These are phyloP conservation scores for Athelia sp. DNA, from an alignment of 1,284 basidiomycete species.

Conservation along the genomic window DNA sequence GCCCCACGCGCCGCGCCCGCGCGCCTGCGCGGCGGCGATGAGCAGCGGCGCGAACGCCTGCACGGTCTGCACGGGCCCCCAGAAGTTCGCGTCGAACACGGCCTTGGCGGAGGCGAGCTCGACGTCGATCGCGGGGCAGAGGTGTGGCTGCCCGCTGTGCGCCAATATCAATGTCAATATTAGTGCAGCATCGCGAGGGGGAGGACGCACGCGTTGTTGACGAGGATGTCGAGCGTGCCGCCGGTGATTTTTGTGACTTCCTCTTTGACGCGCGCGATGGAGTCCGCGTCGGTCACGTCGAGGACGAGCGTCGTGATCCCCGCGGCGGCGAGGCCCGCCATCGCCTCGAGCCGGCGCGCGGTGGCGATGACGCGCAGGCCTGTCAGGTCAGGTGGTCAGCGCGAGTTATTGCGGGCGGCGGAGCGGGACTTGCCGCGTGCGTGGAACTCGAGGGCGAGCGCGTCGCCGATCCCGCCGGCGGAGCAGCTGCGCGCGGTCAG, in stretches of 20 bases:
- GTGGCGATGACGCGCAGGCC: constrained; percentile 27
- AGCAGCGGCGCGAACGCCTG: constrained; percentile 25
- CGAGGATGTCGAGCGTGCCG: constrained; percentile 24
- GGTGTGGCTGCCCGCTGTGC: constrained; percentile 6
- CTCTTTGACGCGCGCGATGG: constrained; percentile 13
- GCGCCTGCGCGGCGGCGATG: constrained; percentile 11
- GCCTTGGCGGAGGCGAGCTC: constrained; percentile 11
- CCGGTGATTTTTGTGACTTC: constrained; percentile 16
- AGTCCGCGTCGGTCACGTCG: constrained; percentile 22
- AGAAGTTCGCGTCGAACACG: constrained; percentile 20
- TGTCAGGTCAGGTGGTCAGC: constrained; percentile 3
- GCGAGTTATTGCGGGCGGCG: neutral
- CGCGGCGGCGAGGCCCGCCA: constrained; percentile 14
- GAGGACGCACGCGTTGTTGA: constrained; percentile 26
- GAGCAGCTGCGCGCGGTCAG: constrained; percentile 12
- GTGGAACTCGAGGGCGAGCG: constrained; percentile 17
- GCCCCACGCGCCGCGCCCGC: constrained; percentile 10
- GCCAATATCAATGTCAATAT: no score
- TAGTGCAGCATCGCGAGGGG: neutral
- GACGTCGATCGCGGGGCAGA: constrained; percentile 14
- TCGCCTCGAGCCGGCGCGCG: constrained; percentile 18
- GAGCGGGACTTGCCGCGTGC: constrained; percentile 11
- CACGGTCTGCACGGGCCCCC: constrained; percentile 18
- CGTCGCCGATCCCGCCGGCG: constrained; percentile 18
- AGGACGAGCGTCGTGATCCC: constrained; percentile 23